Evolutionary conservation across 148 eudicot species (phyloP).

Genomic region (Silene uniflora): DNA sequence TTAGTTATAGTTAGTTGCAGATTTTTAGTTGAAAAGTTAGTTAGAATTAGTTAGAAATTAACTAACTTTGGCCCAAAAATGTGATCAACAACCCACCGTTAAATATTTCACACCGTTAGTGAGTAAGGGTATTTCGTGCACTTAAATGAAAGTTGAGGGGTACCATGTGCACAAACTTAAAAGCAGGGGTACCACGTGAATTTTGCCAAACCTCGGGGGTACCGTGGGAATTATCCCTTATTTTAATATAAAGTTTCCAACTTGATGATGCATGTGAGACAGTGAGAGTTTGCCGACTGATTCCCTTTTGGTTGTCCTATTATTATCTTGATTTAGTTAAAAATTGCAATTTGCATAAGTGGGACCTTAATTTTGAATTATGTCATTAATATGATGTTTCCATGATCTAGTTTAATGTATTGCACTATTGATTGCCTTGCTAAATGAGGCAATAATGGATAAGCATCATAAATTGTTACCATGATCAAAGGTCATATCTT

Average conservation of each 20-base stretch:
- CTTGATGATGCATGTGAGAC: slow-evolving; percentile 21
- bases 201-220: too few relatives aligned
- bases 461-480: neutral
- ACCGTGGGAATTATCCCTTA: too few relatives aligned
- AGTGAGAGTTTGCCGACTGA: slow-evolving; percentile 22
- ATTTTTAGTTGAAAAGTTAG: too few relatives aligned
- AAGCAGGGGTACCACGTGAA: too few relatives aligned
- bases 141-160: too few relatives aligned
- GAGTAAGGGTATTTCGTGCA: too few relatives aligned
- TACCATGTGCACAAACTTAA: too few relatives aligned
- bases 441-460: slow-evolving; percentile 11
- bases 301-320: slow-evolving; percentile 17
- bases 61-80: too few relatives aligned
- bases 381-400: neutral
- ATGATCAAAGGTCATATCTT: neutral
- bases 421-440: slow-evolving; percentile 4
- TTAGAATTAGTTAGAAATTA: too few relatives aligned
- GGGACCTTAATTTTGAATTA: slow-evolving; percentile 17
- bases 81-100: too few relatives aligned
- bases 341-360: slow-evolving; percentile 14
- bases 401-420: neutral
- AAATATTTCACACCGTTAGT: too few relatives aligned
- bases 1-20: too few relatives aligned
- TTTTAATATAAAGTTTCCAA: slow-evolving; percentile 11
- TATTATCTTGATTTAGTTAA: slow-evolving; percentile 3